phyloP scores from a whole-genome alignment of 495 filamentous ascomycete species.

The Xylaria scruposa region DNA sequence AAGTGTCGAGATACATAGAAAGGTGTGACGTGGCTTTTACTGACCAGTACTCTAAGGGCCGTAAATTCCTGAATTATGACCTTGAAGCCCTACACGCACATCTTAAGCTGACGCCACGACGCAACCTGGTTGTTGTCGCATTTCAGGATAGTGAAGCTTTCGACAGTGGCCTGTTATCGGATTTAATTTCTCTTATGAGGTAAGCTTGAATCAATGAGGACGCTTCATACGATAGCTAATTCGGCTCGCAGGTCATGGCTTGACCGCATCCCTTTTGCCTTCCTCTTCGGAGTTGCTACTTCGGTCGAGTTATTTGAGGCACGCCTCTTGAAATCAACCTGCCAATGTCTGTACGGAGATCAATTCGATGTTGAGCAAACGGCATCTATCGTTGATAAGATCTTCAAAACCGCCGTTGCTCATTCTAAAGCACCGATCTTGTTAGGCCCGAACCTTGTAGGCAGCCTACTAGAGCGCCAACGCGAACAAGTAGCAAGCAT shows the following conservation, averaged over 20 bases:
- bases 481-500: constrained; percentile 85
- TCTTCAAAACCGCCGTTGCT: constrained; percentile 74
- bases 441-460: constrained; percentile 70
- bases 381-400: constrained; percentile 74
- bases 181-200: constrained; percentile 80
- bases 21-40: background rate
- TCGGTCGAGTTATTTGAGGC: constrained; percentile 89
- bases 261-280: constrained; percentile 86
- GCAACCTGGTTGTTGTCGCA: constrained; percentile 74
- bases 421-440: constrained; percentile 61
- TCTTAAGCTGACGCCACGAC: constrained; percentile 60
- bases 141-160: constrained; percentile 95
- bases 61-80: constrained; percentile 87
- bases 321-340: constrained; percentile 76
- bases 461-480: constrained; percentile 75
- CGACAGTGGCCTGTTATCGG: constrained; percentile 76
- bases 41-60: constrained; percentile 53
- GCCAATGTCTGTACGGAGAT: constrained; percentile 72
- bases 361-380: constrained; percentile 86
- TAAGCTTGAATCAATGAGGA: constrained; percentile 46
- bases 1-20: constrained; percentile 29
- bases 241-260: constrained; percentile 71
- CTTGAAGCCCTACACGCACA: constrained; percentile 76
- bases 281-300: constrained; percentile 89
- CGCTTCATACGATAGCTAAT: background rate